Conservation (phyloP, 1,139 yeast genomes). For the Nakaseomyces uthaithaninus region DNA sequence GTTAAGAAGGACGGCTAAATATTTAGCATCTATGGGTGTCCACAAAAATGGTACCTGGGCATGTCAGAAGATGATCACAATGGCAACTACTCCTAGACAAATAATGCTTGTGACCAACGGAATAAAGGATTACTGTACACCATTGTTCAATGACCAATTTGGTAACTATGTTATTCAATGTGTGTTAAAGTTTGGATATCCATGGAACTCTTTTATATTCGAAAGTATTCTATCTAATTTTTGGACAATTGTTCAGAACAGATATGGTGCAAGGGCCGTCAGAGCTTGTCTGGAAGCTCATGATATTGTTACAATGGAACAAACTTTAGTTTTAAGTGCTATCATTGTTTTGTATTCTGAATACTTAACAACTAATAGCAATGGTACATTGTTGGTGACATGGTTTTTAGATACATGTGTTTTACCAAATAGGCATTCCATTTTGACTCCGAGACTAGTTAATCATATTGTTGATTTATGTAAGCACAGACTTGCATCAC, state of each 20-base stretch:
- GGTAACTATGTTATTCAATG: slow-evolving; percentile 96
- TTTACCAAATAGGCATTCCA: slow-evolving; percentile 47
- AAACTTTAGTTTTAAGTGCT: slow-evolving; percentile 67
- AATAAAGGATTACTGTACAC: slow-evolving; percentile 73
- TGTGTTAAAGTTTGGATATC: slow-evolving; percentile 79
- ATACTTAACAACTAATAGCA: slow-evolving; percentile 71
- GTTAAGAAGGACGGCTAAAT: slow-evolving; percentile 72
- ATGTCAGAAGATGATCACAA: slow-evolving; percentile 86
- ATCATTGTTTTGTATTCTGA: slow-evolving; percentile 73
- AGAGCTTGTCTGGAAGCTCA: slow-evolving; percentile 85
- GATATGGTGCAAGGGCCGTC: slow-evolving; percentile 93
- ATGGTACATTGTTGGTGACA: slow-evolving; percentile 82
- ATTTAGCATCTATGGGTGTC: slow-evolving; percentile 81
- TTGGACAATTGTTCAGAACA: slow-evolving; percentile 73
- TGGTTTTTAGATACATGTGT: slow-evolving; percentile 91
- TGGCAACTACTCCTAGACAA: slow-evolving; percentile 62
- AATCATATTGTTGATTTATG: slow-evolving; percentile 61
- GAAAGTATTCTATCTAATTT: slow-evolving; percentile 76
- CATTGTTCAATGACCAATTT: slow-evolving; percentile 86
- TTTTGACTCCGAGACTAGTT: slow-evolving; percentile 50
- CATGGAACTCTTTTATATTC: slow-evolving; percentile 83
- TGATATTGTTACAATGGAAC: slow-evolving; percentile 50
- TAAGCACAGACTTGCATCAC: slow-evolving; percentile 78
- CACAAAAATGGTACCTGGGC: slow-evolving; percentile 99
- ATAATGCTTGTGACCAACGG: slow-evolving; percentile 60